These are phyloP conservation scores for Mimosa bimucronata DNA, from an alignment of 306 rosid genomes.

Conservation along the genomic window DNA sequence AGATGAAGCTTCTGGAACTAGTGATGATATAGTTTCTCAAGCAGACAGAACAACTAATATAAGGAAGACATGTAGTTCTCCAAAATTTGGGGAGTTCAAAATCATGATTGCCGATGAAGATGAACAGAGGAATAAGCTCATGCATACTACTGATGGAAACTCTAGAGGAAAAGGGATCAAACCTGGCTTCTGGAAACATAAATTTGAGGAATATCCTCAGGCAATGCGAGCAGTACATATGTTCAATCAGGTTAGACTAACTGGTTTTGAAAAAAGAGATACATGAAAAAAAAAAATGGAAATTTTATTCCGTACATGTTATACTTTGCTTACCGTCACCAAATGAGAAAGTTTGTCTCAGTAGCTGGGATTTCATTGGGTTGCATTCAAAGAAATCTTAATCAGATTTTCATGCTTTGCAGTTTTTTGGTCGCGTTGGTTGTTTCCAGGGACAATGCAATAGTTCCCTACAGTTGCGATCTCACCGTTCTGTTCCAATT, in stretches of 20 bases:
- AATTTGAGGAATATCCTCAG: slow-evolving; percentile 63
- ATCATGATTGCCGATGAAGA: slow-evolving; percentile 69
- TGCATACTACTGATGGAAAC: slow-evolving; percentile 48
- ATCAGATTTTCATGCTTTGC: slow-evolving; percentile 28
- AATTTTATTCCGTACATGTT: slow-evolving; percentile 1
- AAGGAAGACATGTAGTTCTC: slow-evolving; percentile 68
- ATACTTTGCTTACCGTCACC: slow-evolving; percentile 20
- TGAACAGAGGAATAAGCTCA: slow-evolving; percentile 46
- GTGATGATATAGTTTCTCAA: slow-evolving; percentile 70
- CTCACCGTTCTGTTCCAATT: slow-evolving; percentile 51
- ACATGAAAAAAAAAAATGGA: slow-evolving; percentile 18
- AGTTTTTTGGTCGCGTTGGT: slow-evolving; percentile 48
- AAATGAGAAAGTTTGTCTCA: neutral
- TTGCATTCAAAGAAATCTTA: slow-evolving; percentile 19
- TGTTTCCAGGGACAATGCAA: slow-evolving; percentile 37
- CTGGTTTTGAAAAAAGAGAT: slow-evolving; percentile 27
- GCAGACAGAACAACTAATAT: slow-evolving; percentile 61
- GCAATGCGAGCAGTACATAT: slow-evolving; percentile 55
- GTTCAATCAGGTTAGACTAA: slow-evolving; percentile 70
- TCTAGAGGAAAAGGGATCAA: slow-evolving; percentile 78
- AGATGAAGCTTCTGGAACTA: slow-evolving; percentile 46
- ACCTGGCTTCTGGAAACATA: slow-evolving; percentile 74
- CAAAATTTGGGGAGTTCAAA: slow-evolving; percentile 63
- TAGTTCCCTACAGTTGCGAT: slow-evolving; percentile 35
- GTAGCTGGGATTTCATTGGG: slow-evolving; percentile 14